phyloP scores from a whole-genome alignment of 495 filamentous ascomycete species.

The Aspergillus diversus region DNA sequence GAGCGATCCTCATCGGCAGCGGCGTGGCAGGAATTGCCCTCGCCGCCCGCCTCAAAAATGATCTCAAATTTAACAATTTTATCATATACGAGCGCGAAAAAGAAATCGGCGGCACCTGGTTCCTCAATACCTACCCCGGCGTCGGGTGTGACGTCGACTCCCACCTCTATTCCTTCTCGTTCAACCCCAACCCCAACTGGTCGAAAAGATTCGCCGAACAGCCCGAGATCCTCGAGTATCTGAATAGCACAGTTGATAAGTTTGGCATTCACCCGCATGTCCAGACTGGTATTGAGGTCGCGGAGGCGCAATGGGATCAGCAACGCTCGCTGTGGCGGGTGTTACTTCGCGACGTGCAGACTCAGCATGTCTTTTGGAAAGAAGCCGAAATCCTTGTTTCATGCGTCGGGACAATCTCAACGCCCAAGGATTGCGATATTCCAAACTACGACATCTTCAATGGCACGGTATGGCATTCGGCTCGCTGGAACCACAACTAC shows the following conservation, averaged over 20 bases:
- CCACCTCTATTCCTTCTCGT: slow-evolving; percentile 59
- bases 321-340: slow-evolving; percentile 32
- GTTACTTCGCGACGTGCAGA: slow-evolving; percentile 27
- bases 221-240: slow-evolving; percentile 48
- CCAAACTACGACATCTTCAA: slow-evolving; percentile 45
- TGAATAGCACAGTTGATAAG: slow-evolving; percentile 39
- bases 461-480: slow-evolving; percentile 52
- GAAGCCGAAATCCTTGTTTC: slow-evolving; percentile 45
- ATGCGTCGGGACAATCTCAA: slow-evolving; percentile 52
- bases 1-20: not conserved
- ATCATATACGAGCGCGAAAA: not conserved
- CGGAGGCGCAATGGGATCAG: slow-evolving; percentile 31
- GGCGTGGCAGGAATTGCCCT: not conserved
- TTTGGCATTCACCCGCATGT: slow-evolving; percentile 35
- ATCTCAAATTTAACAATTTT: not conserved
- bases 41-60: not conserved
- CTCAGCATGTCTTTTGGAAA: slow-evolving; percentile 22
- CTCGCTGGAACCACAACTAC: slow-evolving; percentile 45
- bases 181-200: slow-evolving; percentile 59
- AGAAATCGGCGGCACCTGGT: slow-evolving; percentile 9
- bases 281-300: slow-evolving; percentile 23
- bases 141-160: slow-evolving; percentile 50
- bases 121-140: slow-evolving; percentile 8
- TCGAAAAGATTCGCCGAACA: slow-evolving; percentile 50
- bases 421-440: slow-evolving; percentile 38